Conservation (phyloP, 768 basidiomycete genomes). For the Pleurotus giganteus region DNA sequence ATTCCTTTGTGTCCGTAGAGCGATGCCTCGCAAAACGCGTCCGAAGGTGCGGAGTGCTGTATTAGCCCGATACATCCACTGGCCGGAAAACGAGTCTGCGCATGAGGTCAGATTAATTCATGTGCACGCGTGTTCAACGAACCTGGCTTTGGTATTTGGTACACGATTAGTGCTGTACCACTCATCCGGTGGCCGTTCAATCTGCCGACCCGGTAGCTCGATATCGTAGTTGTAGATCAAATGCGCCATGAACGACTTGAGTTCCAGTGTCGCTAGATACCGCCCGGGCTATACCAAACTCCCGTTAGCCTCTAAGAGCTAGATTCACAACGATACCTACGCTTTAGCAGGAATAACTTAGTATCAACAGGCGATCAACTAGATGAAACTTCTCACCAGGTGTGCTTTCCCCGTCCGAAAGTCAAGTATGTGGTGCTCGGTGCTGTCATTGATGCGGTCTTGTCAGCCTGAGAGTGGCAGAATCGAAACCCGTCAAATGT, state of each 20-base stretch:
- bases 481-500: constrained; percentile 4
- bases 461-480: not conserved
- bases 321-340: not conserved
- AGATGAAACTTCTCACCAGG: not conserved
- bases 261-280: constrained; percentile 7
- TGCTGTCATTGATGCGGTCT: not conserved
- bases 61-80: too few relatives aligned
- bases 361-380: too few relatives aligned
- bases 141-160: constrained; percentile 9
- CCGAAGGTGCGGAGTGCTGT: too few relatives aligned
- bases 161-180: constrained; percentile 7
- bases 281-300: constrained; percentile 11
- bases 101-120: too few relatives aligned
- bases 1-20: too few relatives aligned
- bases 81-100: too few relatives aligned
- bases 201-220: not conserved
- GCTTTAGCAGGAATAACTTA: not conserved
- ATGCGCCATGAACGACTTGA: constrained; percentile 6
- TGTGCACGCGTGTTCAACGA: not conserved
- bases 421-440: not conserved
- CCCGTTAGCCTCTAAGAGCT: not conserved
- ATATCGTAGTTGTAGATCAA: constrained; percentile 6
- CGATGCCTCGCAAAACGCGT: too few relatives aligned
- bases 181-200: not conserved
- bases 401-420: constrained; percentile 2